Base-by-base conservation (phyloP, 2,329 filamentous ascomycete genomes). In the Phaeosphaeria sp. region DNA sequence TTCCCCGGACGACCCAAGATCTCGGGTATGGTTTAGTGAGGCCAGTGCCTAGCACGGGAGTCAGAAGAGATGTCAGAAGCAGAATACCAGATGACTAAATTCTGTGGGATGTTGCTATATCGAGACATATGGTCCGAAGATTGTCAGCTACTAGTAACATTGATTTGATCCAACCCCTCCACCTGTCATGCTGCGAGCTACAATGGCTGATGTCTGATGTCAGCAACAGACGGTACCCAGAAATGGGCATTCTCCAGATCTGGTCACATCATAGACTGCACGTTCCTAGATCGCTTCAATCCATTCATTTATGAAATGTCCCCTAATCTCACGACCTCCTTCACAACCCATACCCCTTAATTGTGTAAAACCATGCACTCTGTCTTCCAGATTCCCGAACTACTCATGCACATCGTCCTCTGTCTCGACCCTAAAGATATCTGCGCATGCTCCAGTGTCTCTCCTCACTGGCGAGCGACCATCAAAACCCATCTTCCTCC, bases 351-450 rank as follows among this genome's bases (percentile, higher is more conserved):
- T 11, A 15, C 30, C 30, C 30, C 13, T 36, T 36, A 3, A 3
- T 6, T 46, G 21, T 18, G 44, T 33, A 21, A n/a, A n/a, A 39
- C 22, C 7, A 65, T 66, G 62, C 62, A 65, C 27, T 56, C 30
- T n/a, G 22, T 58, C 13, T 59, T 58, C 43, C 55, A 57, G 21
- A 62, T 64, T 41, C 62, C 60, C n/a, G 64, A 65, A 50, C 44
- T 67, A 3, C 52, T 65, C 21, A 17, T 60, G 3, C 50, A 60
- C 0, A 59, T 67, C 20, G 18, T 60, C 2, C 57, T 60, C 11
- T 62, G 53, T 22, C 52, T 67, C 1, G 49, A 60, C 3, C 53
- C 46, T 5, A 6, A 21, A 1, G 51, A 52, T 17, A 50, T 66
- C 1, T 3, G 30, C 2, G 36, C 17, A 6, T 56, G 49, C 30